A percentile compares a stretch with the other conserved stretches of the same genome.
Evolutionary conservation across 495 filamentous ascomycete species (phyloP).

Genomic region (Mycothermus thermophilus): DNA sequence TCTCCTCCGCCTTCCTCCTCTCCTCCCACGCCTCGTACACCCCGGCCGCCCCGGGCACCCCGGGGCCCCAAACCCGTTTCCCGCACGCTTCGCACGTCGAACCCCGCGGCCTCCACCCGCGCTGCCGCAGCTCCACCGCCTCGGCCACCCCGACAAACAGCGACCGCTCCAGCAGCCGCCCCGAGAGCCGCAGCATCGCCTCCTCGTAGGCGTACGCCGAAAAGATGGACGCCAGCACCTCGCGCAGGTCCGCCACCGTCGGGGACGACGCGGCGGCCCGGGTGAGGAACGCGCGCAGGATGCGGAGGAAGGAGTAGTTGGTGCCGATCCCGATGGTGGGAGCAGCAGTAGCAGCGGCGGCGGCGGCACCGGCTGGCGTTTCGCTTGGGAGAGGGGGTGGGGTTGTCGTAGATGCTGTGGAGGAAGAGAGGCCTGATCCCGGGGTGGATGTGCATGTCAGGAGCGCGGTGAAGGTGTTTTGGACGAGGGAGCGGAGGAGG

Average conservation of each 20-base stretch:
- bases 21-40: conserved; percentile 74
- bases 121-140: conserved; percentile 59
- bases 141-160: conserved; percentile 74
- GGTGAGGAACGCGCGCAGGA: conserved; percentile 80
- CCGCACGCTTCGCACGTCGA: conserved; percentile 81
- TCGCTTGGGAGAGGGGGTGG: conserved; percentile 61
- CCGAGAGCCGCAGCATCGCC: conserved; percentile 70
- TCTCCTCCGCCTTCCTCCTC: conserved; percentile 37
- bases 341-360: conserved; percentile 1
- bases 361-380: conserved; percentile 37
- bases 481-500: conserved; percentile 62
- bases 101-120: conserved; percentile 76
- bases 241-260: conserved; percentile 71
- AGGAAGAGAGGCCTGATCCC: conserved; percentile 37
- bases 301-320: conserved; percentile 71
- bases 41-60: conserved; percentile 46
- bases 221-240: conserved; percentile 77
- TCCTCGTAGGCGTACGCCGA: conserved; percentile 90
- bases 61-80: conserved; percentile 76
- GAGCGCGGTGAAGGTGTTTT: conserved; percentile 80
- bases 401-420: conserved; percentile 68
- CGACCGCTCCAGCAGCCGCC: conserved; percentile 75
- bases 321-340: conserved; percentile 26
- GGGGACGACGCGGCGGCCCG: conserved; percentile 70
- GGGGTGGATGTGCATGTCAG: conserved; percentile 50